These are phyloP conservation scores for Spinacia oleracea DNA, from an alignment of 179 eudicot species.

Conservation along the genomic window DNA sequence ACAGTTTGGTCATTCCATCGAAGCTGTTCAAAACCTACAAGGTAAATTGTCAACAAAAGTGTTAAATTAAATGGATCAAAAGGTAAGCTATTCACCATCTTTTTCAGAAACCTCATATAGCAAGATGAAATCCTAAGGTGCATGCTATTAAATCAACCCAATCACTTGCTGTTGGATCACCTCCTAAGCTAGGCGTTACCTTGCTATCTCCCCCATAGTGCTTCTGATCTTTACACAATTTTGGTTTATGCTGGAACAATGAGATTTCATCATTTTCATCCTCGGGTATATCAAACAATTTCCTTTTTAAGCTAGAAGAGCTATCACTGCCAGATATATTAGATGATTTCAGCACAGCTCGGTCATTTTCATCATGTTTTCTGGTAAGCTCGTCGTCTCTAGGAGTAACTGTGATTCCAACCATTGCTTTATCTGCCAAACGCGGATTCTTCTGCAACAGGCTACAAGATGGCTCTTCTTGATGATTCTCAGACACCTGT, in stretches of 20 bases:
- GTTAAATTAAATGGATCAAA: slow-evolving; percentile 13
- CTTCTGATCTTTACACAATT: slow-evolving; percentile 39
- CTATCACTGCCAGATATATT: slow-evolving; percentile 26
- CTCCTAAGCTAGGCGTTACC: slow-evolving; percentile 27
- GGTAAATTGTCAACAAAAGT: slow-evolving; percentile 7
- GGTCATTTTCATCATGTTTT: slow-evolving; percentile 22
- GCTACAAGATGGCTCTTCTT: slow-evolving; percentile 25
- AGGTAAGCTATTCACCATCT: slow-evolving; percentile 4
- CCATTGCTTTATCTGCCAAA: slow-evolving; percentile 23
- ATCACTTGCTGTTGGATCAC: slow-evolving; percentile 32
- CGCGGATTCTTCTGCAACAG: slow-evolving; percentile 29
- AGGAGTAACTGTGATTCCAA: slow-evolving; percentile 31
- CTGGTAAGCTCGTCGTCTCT: slow-evolving; percentile 28
- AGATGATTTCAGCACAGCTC: slow-evolving; percentile 10
- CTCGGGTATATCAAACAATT: slow-evolving; percentile 32
- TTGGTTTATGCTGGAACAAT: slow-evolving; percentile 34
- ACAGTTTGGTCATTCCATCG: slow-evolving; percentile 34
- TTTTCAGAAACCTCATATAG: slow-evolving; percentile 12
- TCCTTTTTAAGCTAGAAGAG: slow-evolving; percentile 50
- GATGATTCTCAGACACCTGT: slow-evolving; percentile 34
- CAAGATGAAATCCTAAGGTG: slow-evolving; percentile 20
- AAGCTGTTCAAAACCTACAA: slow-evolving; percentile 67
- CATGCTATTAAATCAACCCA: slow-evolving; percentile 57
- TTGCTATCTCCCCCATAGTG: slow-evolving; percentile 20
- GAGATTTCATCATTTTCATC: slow-evolving; percentile 34